phyloP scores from a whole-genome alignment of 164 flowering plant species.

The Taxillus chinensis region DNA sequence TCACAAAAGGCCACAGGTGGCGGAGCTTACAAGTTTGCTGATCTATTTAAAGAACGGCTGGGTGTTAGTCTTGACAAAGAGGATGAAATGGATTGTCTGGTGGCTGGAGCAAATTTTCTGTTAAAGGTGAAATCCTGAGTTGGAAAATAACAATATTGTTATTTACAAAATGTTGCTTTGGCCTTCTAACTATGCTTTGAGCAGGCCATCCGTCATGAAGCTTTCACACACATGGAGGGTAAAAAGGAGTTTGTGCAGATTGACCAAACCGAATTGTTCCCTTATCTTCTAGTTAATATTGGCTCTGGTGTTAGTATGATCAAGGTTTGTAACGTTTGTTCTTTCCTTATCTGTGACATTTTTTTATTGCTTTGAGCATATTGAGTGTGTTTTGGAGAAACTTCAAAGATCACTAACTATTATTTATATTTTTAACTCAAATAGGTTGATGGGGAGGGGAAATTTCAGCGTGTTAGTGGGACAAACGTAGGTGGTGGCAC shows the following conservation, averaged over 20 bases:
- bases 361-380: background rate
- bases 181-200: constrained; percentile 7
- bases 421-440: constrained; percentile 12
- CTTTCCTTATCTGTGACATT: background rate
- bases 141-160: too few species aligned
- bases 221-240: constrained; percentile 97
- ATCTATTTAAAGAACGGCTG: constrained; percentile 88
- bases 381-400: background rate
- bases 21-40: constrained; percentile 91
- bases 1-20: constrained; percentile 93
- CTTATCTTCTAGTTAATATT: constrained; percentile 92
- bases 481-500: constrained; percentile 99
- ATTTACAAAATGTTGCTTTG: background rate
- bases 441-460: constrained; percentile 95
- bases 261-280: constrained; percentile 80
- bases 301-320: constrained; percentile 99
- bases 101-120: constrained; percentile 92
- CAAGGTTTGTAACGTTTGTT: constrained; percentile 81
- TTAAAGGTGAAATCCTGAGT: constrained; percentile 51
- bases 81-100: constrained; percentile 96
- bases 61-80: constrained; percentile 93
- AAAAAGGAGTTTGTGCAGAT: constrained; percentile 95
- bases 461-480: constrained; percentile 90
- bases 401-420: constrained; percentile 1
- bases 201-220: constrained; percentile 98